Percentiles rank a stretch among this genome's conserved stretches.
Evolutionary conservation across 1,139 yeast genomes (phyloP).

Genomic region (Kodamaea sp.): DNA sequence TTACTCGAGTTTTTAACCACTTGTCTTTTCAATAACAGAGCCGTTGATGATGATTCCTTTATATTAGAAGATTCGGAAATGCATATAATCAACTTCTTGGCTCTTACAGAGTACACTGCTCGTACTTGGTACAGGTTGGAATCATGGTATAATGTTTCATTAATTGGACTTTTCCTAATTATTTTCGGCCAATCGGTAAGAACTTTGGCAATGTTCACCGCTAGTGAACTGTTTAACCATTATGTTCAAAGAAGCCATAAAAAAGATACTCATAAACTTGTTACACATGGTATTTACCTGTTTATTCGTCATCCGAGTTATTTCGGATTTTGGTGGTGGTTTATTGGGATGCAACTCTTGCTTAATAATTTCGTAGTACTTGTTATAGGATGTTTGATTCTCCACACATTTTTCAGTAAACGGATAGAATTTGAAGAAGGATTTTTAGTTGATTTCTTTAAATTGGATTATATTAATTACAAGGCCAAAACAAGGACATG

Average conservation of each 20-base stretch:
- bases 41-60: constrained; percentile 72
- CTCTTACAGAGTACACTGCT: constrained; percentile 24
- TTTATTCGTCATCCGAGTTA: constrained; percentile 83
- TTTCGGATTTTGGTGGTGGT: constrained; percentile 92
- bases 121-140: constrained; percentile 6
- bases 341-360: constrained; percentile 74
- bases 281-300: constrained; percentile 70
- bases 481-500: constrained; percentile 47
- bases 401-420: constrained; percentile 64
- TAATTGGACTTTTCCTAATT: constrained; percentile 46
- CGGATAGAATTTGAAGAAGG: constrained; percentile 73
- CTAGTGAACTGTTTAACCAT: constrained; percentile 86
- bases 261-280: constrained; percentile 56
- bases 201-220: constrained; percentile 80
- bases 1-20: constrained; percentile 78
- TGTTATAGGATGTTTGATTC: constrained; percentile 39
- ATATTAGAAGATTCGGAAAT: constrained; percentile 71
- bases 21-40: constrained; percentile 62
- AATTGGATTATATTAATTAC: constrained; percentile 57
- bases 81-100: constrained; percentile 52
- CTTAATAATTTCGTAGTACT: constrained; percentile 54
- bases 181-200: constrained; percentile 64
- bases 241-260: constrained; percentile 53
- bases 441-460: constrained; percentile 64
- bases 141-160: constrained; percentile 1